Evolutionary conservation across 2,329 filamentous ascomycete genomes (phyloP).

Genomic region (Arthrobotrys sinensis): DNA sequence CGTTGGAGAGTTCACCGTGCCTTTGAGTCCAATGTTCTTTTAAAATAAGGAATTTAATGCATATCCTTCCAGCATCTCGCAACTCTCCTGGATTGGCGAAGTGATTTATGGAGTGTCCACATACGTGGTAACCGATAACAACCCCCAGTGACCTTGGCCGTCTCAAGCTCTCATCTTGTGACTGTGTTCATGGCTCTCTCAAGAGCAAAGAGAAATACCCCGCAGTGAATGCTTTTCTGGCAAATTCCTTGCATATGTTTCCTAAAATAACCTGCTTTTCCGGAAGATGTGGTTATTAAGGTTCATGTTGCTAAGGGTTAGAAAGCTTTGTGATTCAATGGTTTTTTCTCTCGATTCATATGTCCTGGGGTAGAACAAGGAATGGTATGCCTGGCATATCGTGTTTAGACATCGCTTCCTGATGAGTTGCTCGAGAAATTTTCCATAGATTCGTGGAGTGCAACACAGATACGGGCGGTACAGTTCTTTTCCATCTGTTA

Average conservation of each 20-base stretch:
- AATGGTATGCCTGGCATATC: slow-evolving; percentile 2
- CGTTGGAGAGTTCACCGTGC: not conserved
- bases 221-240: slow-evolving; percentile 1
- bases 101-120: not conserved
- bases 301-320: not conserved
- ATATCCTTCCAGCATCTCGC: not conserved
- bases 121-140: not conserved
- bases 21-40: not conserved
- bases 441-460: slow-evolving; percentile 60
- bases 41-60: not conserved
- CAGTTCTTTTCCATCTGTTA: slow-evolving; percentile 14
- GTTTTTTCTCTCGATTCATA: slow-evolving; percentile 9
- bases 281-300: slow-evolving; percentile 4
- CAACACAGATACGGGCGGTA: slow-evolving; percentile 62
- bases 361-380: slow-evolving; percentile 41
- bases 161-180: slow-evolving; percentile 10
- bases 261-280: slow-evolving; percentile 6
- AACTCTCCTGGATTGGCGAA: not conserved
- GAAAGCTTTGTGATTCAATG: slow-evolving; percentile 6
- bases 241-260: not conserved
- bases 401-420: slow-evolving; percentile 49
- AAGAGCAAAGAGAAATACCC: slow-evolving; percentile 13
- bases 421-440: slow-evolving; percentile 59
- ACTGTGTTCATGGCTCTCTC: not conserved
- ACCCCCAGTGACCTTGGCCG: not conserved